Evolutionary conservation across 2,329 filamentous ascomycete species (phyloP).

Genomic region (Lachnellula subtilissima): DNA sequence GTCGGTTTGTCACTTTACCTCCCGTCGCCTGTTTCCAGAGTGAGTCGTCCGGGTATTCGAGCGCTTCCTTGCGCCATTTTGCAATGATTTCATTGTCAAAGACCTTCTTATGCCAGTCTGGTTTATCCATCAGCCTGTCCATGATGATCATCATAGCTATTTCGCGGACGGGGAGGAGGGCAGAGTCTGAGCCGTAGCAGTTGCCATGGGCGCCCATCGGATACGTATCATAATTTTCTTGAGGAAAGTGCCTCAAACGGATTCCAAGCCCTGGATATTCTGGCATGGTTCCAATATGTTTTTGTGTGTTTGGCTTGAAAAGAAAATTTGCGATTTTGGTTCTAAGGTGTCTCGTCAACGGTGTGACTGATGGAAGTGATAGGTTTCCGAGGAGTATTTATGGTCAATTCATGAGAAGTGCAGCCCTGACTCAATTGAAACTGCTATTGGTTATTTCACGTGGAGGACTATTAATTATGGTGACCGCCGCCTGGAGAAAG

Average conservation of each 20-base stretch:
- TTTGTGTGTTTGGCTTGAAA: too few species aligned
- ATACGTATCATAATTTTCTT: not conserved
- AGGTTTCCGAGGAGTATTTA: too few species aligned
- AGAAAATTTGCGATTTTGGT: too few species aligned
- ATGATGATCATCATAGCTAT: constrained; percentile 20
- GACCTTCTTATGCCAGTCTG: constrained; percentile 13
- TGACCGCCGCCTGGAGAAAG: too few species aligned
- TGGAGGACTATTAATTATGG: too few species aligned
- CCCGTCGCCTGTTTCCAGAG: constrained; percentile 1
- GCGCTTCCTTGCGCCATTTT: constrained; percentile 18
- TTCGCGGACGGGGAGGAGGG: constrained; percentile 9
- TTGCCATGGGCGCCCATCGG: not conserved
- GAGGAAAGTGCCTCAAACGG: not conserved
- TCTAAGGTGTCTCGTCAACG: too few species aligned
- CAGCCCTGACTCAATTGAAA: too few species aligned
- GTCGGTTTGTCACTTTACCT: not conserved
- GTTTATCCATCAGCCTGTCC: constrained; percentile 19
- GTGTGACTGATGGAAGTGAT: too few species aligned
- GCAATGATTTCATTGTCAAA: constrained; percentile 16
- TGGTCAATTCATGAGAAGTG: too few species aligned
- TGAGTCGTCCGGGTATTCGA: not conserved
- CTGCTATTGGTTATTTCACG: too few species aligned
- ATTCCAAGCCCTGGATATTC: not conserved
- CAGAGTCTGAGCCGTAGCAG: not conserved
- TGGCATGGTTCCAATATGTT: not conserved